Conservation (phyloP, 1,284 basidiomycete genomes). For the Naganishia albida region DNA sequence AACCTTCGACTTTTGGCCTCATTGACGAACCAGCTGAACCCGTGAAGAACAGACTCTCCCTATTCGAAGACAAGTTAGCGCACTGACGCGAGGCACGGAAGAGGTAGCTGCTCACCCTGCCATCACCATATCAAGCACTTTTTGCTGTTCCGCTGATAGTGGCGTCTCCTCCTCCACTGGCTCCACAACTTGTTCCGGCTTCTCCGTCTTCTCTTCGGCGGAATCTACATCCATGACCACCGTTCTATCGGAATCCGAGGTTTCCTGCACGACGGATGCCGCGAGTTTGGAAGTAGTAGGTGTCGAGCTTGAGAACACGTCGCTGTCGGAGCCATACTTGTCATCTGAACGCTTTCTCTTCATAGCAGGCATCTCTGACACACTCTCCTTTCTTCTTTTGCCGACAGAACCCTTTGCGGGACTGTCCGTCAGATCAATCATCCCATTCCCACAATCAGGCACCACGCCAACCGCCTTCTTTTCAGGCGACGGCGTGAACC, state of each 20-base stretch:
- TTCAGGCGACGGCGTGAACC: slow-evolving; percentile 19
- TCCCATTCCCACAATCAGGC: not conserved
- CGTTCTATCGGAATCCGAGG: not conserved
- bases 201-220: not conserved
- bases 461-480: not conserved
- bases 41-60: slow-evolving; percentile 81
- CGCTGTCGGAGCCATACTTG: too few relatives aligned
- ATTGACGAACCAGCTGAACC: slow-evolving; percentile 76
- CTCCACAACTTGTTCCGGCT: not conserved
- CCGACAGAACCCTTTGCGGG: not conserved
- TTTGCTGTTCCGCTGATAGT: slow-evolving; percentile 73
- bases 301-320: not conserved
- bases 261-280: not conserved
- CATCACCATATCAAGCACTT: slow-evolving; percentile 69
- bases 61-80: slow-evolving; percentile 36
- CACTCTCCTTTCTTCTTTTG: not conserved
- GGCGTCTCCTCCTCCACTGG: slow-evolving; percentile 6
- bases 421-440: slow-evolving; percentile 29
- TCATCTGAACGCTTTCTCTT: not conserved
- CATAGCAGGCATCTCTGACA: not conserved
- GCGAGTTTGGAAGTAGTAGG: not conserved
- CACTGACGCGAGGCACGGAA: not conserved
- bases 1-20: not conserved
- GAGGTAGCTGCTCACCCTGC: slow-evolving; percentile 46
- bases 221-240: slow-evolving; percentile 5